Evolutionary conservation across 768 basidiomycete genomes (phyloP), one percentile per base, ranked within the genome.

Genomic region (Lentinula boryana): DNA sequence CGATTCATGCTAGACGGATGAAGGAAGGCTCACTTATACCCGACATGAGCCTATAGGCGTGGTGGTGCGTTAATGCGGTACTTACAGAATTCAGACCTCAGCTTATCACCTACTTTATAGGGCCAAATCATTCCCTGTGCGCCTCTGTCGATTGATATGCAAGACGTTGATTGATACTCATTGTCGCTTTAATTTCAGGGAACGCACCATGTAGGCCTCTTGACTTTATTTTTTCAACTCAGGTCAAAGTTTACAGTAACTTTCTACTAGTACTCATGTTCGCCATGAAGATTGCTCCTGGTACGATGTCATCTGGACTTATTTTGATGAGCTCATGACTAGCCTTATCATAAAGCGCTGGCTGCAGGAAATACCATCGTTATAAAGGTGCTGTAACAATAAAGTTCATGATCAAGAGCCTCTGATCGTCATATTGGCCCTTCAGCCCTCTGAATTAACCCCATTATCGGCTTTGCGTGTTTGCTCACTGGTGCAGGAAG

Each of bases 11-110:
- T 33, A 64, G 60, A 64, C 62, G 1, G 58, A 62, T 52, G 63
- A 64, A 36, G 18, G 52, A 27, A 85, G 83, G 72, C 72, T 86
- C 54, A 78, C 75, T 2, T 86, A 85, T 71, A 86, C 85, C 7
- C 73, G 80, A 21, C 83, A 85, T 67, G 85, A 87, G 68, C 86
- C 86, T 4, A 74, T 83, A 63, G 82, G 83, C 31, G 82, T 83
- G 65, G 79, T 74, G 59, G 77, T 76, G 21, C 32, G 53, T 35
- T 52, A 1, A 56, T 77, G 18, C 18, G 7, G 27, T 10, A 8
- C 35, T 13, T 13, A 27, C 13, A 32, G n/a, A 43, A 1, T 32
- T 27, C 27, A 27, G 27, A 27, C 0, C 27, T 27, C 27, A 27
- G 27, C 27, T 27, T 27, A 27, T 27, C 27, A 27, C 3, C 27